Evolutionary conservation across 441 rosid genomes (phyloP), one percentile per base, ranked within the genome.

Genomic region (Bocquillonia castaneifolia): DNA sequence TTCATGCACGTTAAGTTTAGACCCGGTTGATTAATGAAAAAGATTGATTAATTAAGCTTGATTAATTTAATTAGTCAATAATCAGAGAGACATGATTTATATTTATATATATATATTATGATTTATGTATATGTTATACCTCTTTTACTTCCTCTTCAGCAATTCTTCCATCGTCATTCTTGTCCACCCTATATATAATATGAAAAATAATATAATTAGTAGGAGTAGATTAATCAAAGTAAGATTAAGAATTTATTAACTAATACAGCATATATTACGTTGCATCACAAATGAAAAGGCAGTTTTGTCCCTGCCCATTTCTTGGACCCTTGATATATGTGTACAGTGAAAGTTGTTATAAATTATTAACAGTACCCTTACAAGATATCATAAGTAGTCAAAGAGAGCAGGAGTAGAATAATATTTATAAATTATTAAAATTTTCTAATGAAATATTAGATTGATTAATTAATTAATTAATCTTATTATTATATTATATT

Each of bases 161-260:
- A 67, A 94, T 82, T 76, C 86, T 86, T 59, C 99, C 99, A 54
- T 94, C 98, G 75, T 82, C 96, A 67, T 94, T 92, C 66, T 91
- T 94, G 64, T 94, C 96, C 68, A 92, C 96, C 99, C 99, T 92
- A 83, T 52, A 68, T 44, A 37, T 6, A 53, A 25, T 48, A 44
- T 18, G 32, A 56, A 20, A 56, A 22, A 13, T 37, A 10, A 57
- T 39, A 25, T 4, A 37, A 36, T 4, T 3, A 36, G 9, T 3
- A 36, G 9, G 40, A 47, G 37, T 26, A 44, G 17, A 29, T n/a
- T 0, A 50, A 2, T 4, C 26, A 53, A 51, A 39, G 10, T 53
- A 66, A 66, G 39, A 55, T 56, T 42, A 55, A 42, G 12, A 6
- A 47, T 26, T 17, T 3, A 2, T 59, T 28, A 15, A 36, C 23